phyloP scores from a whole-genome alignment of 202 grass and related monocot genomes.

The Zoysia matrella region DNA sequence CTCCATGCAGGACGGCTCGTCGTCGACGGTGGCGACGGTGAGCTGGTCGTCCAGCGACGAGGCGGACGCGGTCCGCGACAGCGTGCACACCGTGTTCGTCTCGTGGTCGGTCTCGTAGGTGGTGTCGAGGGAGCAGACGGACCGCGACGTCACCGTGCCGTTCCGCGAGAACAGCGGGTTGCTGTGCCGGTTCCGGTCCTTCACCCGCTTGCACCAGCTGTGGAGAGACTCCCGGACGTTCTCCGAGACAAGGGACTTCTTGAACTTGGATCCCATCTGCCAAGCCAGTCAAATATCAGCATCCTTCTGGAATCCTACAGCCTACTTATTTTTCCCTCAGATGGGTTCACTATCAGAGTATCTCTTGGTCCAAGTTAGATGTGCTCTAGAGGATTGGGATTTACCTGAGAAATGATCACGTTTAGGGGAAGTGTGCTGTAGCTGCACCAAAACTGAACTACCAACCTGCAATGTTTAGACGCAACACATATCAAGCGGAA shows the following conservation, averaged over 20 bases:
- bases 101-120: slow-evolving; percentile 72
- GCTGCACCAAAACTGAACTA: slow-evolving; percentile 97
- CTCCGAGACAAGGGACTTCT: slow-evolving; percentile 83
- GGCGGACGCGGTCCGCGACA: slow-evolving; percentile 64
- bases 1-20: slow-evolving; percentile 20
- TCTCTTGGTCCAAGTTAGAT: neutral
- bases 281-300: neutral
- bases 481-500: neutral
- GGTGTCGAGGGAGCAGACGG: slow-evolving; percentile 83
- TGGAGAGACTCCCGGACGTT: slow-evolving; percentile 87
- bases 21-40: slow-evolving; percentile 32
- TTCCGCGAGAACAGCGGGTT: slow-evolving; percentile 45
- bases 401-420: slow-evolving; percentile 92
- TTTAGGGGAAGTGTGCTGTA: slow-evolving; percentile 91
- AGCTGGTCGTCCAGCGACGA: slow-evolving; percentile 71
- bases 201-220: slow-evolving; percentile 93
- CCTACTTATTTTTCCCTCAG: neutral
- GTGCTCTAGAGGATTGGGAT: neutral
- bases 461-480: slow-evolving; percentile 56
- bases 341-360: neutral
- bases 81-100: slow-evolving; percentile 74
- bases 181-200: slow-evolving; percentile 51
- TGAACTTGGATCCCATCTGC: slow-evolving; percentile 97
- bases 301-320: neutral
- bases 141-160: slow-evolving; percentile 54